These are phyloP conservation scores for Leccinum barrowsii DNA, from an alignment of 768 basidiomycete species.

Conservation along the genomic window DNA sequence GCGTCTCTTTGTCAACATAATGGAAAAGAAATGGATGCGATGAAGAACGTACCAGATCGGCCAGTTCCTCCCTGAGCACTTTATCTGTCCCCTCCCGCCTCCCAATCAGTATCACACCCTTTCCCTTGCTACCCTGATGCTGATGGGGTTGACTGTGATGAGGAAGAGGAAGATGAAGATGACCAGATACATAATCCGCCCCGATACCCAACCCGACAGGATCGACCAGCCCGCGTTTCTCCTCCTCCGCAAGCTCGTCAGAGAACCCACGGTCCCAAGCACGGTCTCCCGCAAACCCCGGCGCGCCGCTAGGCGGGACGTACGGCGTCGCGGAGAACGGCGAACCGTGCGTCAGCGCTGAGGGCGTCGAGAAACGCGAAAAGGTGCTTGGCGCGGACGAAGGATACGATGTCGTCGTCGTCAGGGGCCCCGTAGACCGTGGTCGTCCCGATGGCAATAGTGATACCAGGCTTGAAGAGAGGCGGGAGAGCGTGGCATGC, in stretches of 20 bases:
- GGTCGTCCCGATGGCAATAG: constrained; percentile 34
- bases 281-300: constrained; percentile 67
- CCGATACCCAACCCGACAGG: constrained; percentile 36
- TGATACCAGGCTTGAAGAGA: constrained; percentile 52
- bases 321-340: constrained; percentile 49
- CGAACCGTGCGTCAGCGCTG: constrained; percentile 40
- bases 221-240: constrained; percentile 36
- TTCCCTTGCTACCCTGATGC: constrained; percentile 31
- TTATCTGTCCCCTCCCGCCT: constrained; percentile 50
- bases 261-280: constrained; percentile 69
- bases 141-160: not conserved
- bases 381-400: constrained; percentile 13
- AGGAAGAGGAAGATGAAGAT: not conserved
- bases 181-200: constrained; percentile 4
- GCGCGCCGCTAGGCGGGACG: constrained; percentile 61
- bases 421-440: constrained; percentile 3
- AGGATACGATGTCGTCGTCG: not conserved
- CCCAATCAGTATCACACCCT: constrained; percentile 49
- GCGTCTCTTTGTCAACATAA: not conserved
- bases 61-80: constrained; percentile 52
- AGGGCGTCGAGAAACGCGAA: constrained; percentile 17
- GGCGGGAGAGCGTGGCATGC: constrained; percentile 40
- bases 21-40: too few relatives aligned
- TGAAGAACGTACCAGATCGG: constrained; percentile 50
- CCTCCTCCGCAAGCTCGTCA: constrained; percentile 42